A percentile compares a stretch with the other conserved stretches of the same genome.
Evolutionary conservation across 139 green algal genomes (phyloP).

Genomic region (Chlorella sp.): DNA sequence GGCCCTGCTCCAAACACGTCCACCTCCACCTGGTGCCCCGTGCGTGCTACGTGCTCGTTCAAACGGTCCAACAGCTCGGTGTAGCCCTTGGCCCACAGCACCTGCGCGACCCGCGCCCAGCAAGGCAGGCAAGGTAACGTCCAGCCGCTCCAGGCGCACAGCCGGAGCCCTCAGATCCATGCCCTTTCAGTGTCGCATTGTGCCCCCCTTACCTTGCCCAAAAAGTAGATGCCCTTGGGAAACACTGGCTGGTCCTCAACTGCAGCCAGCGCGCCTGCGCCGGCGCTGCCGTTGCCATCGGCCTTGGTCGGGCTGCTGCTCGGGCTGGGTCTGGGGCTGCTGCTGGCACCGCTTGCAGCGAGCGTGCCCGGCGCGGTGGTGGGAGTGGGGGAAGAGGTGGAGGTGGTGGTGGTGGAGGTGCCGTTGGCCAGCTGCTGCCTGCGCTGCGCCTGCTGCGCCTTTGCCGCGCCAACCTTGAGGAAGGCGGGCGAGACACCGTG

Average conservation of each 20-base stretch:
- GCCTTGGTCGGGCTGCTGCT: slow-evolving; percentile 7
- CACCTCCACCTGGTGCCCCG: slow-evolving; percentile 51
- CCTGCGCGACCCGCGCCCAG: too few species aligned
- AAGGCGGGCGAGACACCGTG: slow-evolving; percentile 92
- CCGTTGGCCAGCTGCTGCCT: too few species aligned
- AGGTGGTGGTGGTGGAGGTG: too few species aligned
- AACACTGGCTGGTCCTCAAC: slow-evolving; percentile 5
- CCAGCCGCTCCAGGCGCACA: too few species aligned
- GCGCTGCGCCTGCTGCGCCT: background rate
- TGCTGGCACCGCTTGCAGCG: background rate
- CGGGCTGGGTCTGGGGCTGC: background rate
- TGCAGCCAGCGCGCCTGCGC: slow-evolving; percentile 14
- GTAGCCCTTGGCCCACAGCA: slow-evolving; percentile 98
- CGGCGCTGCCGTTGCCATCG: slow-evolving; percentile 16
- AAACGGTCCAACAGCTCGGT: slow-evolving; percentile 91
- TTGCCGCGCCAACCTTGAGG: slow-evolving; percentile 41
- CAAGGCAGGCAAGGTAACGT: too few species aligned
- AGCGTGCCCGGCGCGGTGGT: too few species aligned
- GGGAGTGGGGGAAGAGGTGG: too few species aligned
- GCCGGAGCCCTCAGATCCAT: too few species aligned
- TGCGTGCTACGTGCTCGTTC: slow-evolving; percentile 43
- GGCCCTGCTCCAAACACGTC: slow-evolving; percentile 93
- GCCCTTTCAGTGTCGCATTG: slow-evolving; percentile 99
- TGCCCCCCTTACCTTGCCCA: slow-evolving; percentile 95
- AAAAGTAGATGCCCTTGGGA: slow-evolving; percentile 88